Conservation (phyloP, 441 rosid species). For the Erysimum cheiri region DNA sequence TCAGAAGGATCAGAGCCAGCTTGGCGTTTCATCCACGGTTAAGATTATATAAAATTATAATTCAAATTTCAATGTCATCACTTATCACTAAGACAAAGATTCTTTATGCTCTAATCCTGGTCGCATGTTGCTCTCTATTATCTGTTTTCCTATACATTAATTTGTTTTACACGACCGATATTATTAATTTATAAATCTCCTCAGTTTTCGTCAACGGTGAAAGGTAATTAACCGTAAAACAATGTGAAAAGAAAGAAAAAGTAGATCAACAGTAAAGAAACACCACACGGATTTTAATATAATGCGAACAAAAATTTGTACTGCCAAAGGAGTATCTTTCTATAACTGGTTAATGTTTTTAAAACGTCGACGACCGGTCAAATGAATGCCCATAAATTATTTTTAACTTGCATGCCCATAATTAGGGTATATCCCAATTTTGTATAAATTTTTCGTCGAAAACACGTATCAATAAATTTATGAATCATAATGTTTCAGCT, state of each 20-base stretch:
- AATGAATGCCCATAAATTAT: conserved; percentile 24
- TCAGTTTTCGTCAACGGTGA: conserved; percentile 37
- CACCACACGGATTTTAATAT: conserved; percentile 23
- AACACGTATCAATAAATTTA: neutral
- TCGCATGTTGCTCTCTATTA: conserved; percentile 40
- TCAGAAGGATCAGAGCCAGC: conserved; percentile 44
- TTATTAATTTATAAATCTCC: conserved; percentile 15
- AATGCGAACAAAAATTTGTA: conserved; percentile 39
- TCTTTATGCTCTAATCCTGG: conserved; percentile 52
- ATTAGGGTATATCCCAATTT: conserved; percentile 17
- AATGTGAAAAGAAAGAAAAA: conserved; percentile 14
- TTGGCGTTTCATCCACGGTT: conserved; percentile 43
- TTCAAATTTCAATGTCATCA: conserved; percentile 25
- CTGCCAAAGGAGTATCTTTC: conserved; percentile 32
- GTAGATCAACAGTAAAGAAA: neutral
- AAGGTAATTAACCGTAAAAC: conserved; percentile 19
- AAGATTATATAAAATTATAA: neutral
- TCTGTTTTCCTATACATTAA: neutral
- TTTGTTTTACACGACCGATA: conserved; percentile 24
- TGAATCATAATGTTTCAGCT: conserved; percentile 15
- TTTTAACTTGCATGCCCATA: conserved; percentile 40
- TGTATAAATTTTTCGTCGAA: neutral
- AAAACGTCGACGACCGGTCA: conserved; percentile 39
- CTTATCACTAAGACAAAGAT: conserved; percentile 62
- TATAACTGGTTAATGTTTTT: conserved; percentile 14